Base-by-base conservation (phyloP, 2,329 filamentous ascomycete species). In the Botrytis medusae region DNA sequence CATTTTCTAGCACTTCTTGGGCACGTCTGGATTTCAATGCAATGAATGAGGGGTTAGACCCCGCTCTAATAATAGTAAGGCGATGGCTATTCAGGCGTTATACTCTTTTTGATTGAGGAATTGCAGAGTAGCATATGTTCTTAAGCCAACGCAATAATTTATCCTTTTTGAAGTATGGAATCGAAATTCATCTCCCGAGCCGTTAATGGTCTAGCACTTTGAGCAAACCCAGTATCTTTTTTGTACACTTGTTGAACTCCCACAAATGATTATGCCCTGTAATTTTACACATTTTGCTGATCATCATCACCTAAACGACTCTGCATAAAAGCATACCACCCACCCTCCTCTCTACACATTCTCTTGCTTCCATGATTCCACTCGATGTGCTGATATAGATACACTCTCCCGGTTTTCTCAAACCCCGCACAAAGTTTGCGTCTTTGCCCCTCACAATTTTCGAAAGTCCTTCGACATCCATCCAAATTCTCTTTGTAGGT, bases 261-360 rank as follows among this genome's bases (percentile, higher is more conserved):
- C 54, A 69, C 59, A 60, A 57, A 60, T 69, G 40, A 34, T 72
- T 40, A 51, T n/a, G 63, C 71, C 32, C 32, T 69, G 71, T 69
- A 48, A 22, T 68, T 68, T 68, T 72, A 68, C 70, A 72, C 6
- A 60, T 61, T 69, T 32, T 67, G 51, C 14, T 48, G 18, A 61
- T 40, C 71, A 62, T 18, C 73, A 40, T 60, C 69, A 59, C 64
- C 81, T 82, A 87, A 78, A 84, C 82, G 63, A 91, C 88, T 77
- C 91, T 85, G 83, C 89, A 92, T 71, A 93, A 81, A 76, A 89
- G 84, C 85, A 91, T 85, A 1, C 91, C 91, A 42, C 91, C 91
- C 74, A 91, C 82, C 82, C 87, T 89, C 84, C 89, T 88, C 83
- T 92, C 90, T 64, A 91, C 89, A 79, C 90, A 92, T 79, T 93